phyloP scores from a whole-genome alignment of 2,329 filamentous ascomycete genomes.

The Tolypocladium inflatum region DNA sequence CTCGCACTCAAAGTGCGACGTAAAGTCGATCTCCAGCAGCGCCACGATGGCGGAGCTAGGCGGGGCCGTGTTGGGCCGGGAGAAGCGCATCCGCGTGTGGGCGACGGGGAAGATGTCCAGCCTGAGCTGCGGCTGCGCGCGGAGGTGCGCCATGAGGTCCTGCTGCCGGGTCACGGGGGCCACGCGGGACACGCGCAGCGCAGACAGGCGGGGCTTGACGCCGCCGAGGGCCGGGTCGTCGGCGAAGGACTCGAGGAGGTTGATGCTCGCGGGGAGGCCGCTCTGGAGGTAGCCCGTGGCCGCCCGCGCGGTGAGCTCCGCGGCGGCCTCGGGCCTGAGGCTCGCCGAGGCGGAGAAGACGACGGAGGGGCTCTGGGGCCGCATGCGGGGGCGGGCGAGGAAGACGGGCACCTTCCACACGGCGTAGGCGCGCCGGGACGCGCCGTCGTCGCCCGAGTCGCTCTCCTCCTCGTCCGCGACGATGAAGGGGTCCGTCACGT shows the following conservation, averaged over 20 bases:
- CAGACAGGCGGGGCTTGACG: slow-evolving; percentile 58
- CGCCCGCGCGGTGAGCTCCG: slow-evolving; percentile 13
- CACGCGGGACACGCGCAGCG: slow-evolving; percentile 64
- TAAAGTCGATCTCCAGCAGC: slow-evolving; percentile 65
- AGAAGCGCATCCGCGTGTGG: slow-evolving; percentile 65
- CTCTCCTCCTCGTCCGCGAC: slow-evolving; percentile 31
- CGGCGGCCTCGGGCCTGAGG: slow-evolving; percentile 38
- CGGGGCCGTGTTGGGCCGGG: slow-evolving; percentile 49
- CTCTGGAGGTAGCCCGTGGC: slow-evolving; percentile 59
- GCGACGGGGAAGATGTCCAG: slow-evolving; percentile 59
- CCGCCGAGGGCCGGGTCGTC: slow-evolving; percentile 54
- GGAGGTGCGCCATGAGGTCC: slow-evolving; percentile 53
- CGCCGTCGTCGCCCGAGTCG: slow-evolving; percentile 12
- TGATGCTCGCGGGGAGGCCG: slow-evolving; percentile 59
- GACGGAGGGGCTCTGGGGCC: slow-evolving; percentile 56
- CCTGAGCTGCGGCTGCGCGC: slow-evolving; percentile 51
- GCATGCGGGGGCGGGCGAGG: slow-evolving; percentile 49
- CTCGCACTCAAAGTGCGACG: slow-evolving; percentile 57
- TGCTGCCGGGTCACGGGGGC: slow-evolving; percentile 55
- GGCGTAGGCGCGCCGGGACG: slow-evolving; percentile 36
- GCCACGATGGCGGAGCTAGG: slow-evolving; percentile 55
- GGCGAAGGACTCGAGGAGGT: slow-evolving; percentile 66
- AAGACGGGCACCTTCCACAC: slow-evolving; percentile 53
- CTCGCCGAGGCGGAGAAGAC: slow-evolving; percentile 55
- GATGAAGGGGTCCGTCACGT: slow-evolving; percentile 40